Evolutionary conservation across 164 flowering plant genomes (phyloP), one percentile per base, ranked within the genome.

Genomic region (Macadamia tetraphylla): DNA sequence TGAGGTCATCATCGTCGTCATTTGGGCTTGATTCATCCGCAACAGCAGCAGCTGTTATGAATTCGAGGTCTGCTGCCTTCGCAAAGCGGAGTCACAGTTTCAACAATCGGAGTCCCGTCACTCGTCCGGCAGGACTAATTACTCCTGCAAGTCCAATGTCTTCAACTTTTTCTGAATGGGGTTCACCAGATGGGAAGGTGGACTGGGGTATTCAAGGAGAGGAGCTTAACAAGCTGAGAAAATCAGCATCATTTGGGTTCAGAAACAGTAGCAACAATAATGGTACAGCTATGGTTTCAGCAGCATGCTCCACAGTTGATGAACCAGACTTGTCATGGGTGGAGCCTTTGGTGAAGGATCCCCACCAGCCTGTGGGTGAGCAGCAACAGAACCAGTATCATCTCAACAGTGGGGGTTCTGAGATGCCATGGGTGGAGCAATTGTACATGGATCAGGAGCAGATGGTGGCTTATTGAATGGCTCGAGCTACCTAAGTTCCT

Each of bases 401-500:
- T 71, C 73, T 73, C 49, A 69, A 69, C 67, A 68, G 57, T 58
- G 79, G 80, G 40, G 76, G 70, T 58, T 63, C 78, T 2, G 85
- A 74, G 66, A 62, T 52, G 69, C 78, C 82, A 31, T 86, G 88
- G 90, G 70, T 80, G 68, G 88, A 85, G 76, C 90, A 84, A 60
- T 49, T 80, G 75, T 87, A 82, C 77, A 75, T 78, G 71, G 91
- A 87, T 60, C 85, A 83, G 76, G 88, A 87, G 82, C 88, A 81
- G 64, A 61, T 61, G 64, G 64, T 61, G 48, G 64, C 64, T 17
- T 61, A 15, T 35, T n/a, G 9, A 61, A 61, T 61, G 9, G 14
- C 8, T 61, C 29, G 6, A 61, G 7, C 30, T 57, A 57, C 18
- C 59, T 1, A 35, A 57, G 59, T 57, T 23, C 29, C 15, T 57